phyloP scores from a whole-genome alignment of 495 filamentous ascomycete genomes.

The Trichoderma orchidacearum region DNA sequence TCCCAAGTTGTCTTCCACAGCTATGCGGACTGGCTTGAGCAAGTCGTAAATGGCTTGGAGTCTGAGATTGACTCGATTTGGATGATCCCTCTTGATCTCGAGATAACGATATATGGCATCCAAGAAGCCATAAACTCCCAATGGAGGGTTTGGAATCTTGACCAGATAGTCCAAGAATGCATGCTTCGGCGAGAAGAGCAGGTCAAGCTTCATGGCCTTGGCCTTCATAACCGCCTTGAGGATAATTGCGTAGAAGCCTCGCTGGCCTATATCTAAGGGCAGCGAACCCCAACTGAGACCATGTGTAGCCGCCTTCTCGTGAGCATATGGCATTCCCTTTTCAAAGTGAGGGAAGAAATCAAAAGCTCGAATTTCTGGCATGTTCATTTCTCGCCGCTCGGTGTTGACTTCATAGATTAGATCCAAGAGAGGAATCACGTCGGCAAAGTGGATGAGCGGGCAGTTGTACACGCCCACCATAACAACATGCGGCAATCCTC shows the following conservation, averaged over 20 bases:
- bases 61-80: background rate
- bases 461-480: constrained; percentile 1
- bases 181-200: background rate
- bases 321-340: background rate
- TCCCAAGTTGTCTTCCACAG: background rate
- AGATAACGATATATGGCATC: constrained; percentile 1
- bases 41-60: background rate
- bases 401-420: constrained; percentile 1
- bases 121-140: background rate
- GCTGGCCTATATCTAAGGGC: background rate
- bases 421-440: background rate
- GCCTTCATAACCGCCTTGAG: background rate
- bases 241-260: background rate
- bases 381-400: background rate
- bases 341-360: constrained; percentile 1
- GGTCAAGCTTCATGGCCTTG: background rate
- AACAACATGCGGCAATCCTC: background rate
- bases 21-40: background rate
- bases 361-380: background rate
- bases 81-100: background rate
- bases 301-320: background rate
- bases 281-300: background rate
- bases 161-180: background rate
- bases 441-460: background rate
- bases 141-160: background rate